phyloP scores from a whole-genome alignment of 1,284 basidiomycete genomes.

The Cryptococcus sp. region DNA sequence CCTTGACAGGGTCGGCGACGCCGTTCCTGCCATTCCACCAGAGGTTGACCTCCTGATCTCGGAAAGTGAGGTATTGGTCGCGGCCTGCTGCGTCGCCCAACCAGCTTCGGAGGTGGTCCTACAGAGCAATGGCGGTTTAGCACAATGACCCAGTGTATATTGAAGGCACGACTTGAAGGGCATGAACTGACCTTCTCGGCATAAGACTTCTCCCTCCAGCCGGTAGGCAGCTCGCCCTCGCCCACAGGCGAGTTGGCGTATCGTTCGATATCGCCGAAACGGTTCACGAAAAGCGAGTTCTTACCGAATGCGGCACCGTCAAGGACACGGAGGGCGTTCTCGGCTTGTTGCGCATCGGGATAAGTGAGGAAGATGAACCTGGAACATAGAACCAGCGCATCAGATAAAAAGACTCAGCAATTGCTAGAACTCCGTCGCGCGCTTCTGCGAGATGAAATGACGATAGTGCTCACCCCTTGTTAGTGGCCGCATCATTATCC shows the following conservation, averaged over 20 bases:
- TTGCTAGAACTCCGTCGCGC: too few species aligned
- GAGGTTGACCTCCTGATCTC: constrained; percentile 86
- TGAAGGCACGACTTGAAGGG: neutral
- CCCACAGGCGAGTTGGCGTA: constrained; percentile 79
- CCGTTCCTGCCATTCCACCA: constrained; percentile 93
- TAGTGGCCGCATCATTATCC: constrained; percentile 74
- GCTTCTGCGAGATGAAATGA: too few species aligned
- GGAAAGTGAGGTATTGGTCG: constrained; percentile 95
- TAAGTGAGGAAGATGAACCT: constrained; percentile 92
- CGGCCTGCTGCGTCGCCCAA: constrained; percentile 87
- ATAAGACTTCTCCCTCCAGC: constrained; percentile 71
- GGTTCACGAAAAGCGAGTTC: constrained; percentile 87
- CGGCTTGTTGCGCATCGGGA: constrained; percentile 76
- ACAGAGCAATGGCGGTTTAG: neutral
- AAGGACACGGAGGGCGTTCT: constrained; percentile 74
- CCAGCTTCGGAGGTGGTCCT: constrained; percentile 97
- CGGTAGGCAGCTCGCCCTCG: constrained; percentile 65
- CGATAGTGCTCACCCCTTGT: constrained; percentile 69
- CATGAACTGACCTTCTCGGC: constrained; percentile 66
- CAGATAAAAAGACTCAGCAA: neutral
- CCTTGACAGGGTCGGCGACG: constrained; percentile 73
- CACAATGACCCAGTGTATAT: neutral
- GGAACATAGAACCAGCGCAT: neutral
- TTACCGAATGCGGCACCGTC: constrained; percentile 86
- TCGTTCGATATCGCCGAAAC: constrained; percentile 89